Percentiles rank a stretch among this genome's conserved stretches.
These are phyloP conservation scores for Tetracladium marchalianum DNA, from an alignment of 495 filamentous ascomycete species.

Conservation along the genomic window DNA sequence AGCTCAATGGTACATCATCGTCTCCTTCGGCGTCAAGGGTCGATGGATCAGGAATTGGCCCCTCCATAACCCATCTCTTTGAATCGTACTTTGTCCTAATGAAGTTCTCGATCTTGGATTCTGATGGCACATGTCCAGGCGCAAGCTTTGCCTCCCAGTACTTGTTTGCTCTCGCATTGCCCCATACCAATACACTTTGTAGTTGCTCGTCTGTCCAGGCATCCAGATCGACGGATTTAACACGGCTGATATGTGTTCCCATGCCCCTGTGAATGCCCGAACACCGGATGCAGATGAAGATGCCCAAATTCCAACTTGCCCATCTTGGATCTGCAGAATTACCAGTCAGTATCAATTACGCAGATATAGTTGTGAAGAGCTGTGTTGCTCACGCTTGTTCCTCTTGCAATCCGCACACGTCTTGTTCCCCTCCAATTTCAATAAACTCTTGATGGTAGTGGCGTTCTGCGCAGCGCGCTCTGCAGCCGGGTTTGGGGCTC, in stretches of 20 bases:
- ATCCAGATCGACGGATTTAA: conserved; percentile 96
- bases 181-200: conserved; percentile 85
- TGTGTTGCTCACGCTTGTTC: conserved; percentile 71
- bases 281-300: conserved; percentile 96
- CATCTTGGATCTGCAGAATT: conserved; percentile 73
- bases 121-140: conserved; percentile 87
- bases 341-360: conserved; percentile 2
- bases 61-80: conserved; percentile 98
- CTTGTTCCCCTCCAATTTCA: conserved; percentile 92
- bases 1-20: conserved; percentile 60
- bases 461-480: conserved; percentile 84
- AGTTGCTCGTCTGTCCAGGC: conserved; percentile 98
- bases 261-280: conserved; percentile 97
- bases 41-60: conserved; percentile 80
- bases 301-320: conserved; percentile 94
- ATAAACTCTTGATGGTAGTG: conserved; percentile 77
- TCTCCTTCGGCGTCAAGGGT: conserved; percentile 78
- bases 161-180: conserved; percentile 91
- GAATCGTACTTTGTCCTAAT: conserved; percentile 97
- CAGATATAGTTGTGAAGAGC: not conserved
- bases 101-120: conserved; percentile 98
- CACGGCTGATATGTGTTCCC: conserved; percentile 96
- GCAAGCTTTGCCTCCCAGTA: conserved; percentile 98
- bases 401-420: conserved; percentile 96
- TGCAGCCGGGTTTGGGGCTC: conserved; percentile 63